Percentiles rank a stretch among this genome's conserved stretches.
phyloP scores from a whole-genome alignment of 352 stramenopile genomes.

The Globisporangium camurandrum region DNA sequence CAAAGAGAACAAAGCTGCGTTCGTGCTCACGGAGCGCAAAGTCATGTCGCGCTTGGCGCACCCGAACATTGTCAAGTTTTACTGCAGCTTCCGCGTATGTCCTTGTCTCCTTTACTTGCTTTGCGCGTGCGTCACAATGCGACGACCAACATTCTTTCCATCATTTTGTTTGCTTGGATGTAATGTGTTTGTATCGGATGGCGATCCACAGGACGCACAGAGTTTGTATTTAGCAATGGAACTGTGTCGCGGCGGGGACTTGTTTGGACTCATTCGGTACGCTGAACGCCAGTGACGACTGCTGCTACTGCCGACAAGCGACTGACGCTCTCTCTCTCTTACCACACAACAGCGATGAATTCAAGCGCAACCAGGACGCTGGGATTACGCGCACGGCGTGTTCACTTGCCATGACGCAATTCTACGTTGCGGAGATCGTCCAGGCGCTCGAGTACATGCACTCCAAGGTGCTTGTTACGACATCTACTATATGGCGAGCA shows the following conservation, averaged over 20 bases:
- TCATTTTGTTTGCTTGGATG: too few relatives aligned
- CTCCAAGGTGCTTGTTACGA: constrained; percentile 76
- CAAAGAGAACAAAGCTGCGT: constrained; percentile 89
- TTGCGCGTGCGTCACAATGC: not conserved
- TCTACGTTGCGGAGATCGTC: constrained; percentile 91
- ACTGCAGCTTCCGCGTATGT: constrained; percentile 80
- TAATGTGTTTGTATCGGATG: too few relatives aligned
- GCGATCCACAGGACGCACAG: constrained; percentile 52
- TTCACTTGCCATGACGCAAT: constrained; percentile 74
- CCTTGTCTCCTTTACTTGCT: not conserved
- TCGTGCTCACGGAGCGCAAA: constrained; percentile 87
- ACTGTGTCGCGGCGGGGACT: constrained; percentile 71
- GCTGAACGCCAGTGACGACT: too few relatives aligned
- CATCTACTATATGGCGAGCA: too few relatives aligned
- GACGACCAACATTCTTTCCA: not conserved
- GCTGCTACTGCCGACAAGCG: too few relatives aligned
- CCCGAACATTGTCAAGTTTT: constrained; percentile 87
- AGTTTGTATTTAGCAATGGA: constrained; percentile 89
- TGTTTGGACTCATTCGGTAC: constrained; percentile 75
- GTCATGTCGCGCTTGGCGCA: constrained; percentile 85
- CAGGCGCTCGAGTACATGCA: constrained; percentile 94
- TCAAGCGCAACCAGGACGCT: constrained; percentile 44
- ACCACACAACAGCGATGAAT: constrained; percentile 44
- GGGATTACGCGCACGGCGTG: constrained; percentile 57
- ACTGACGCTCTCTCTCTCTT: too few relatives aligned